Percentiles rank a stretch among this genome's conserved stretches.
Evolutionary conservation across 2,329 filamentous ascomycete species (phyloP).

Genomic region (Septoria linicola): DNA sequence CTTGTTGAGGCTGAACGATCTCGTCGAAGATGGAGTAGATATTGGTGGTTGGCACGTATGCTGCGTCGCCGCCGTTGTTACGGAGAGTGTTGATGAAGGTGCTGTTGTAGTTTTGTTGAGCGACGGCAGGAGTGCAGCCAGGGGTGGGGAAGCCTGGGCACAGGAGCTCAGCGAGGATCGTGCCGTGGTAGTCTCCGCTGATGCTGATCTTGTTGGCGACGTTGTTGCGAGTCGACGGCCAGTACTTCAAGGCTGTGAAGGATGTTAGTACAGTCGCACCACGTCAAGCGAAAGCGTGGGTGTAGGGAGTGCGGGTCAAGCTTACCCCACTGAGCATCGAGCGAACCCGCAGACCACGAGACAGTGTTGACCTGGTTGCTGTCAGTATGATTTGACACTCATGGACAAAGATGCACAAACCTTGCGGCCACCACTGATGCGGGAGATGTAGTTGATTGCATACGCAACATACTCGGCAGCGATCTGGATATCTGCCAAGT

Average conservation of each 20-base stretch:
- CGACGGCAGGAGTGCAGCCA: slow-evolving; percentile 42
- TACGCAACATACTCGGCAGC: slow-evolving; percentile 58
- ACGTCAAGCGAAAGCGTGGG: too few species aligned
- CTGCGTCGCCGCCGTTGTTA: slow-evolving; percentile 48
- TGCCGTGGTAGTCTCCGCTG: slow-evolving; percentile 55
- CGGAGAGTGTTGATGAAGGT: slow-evolving; percentile 48
- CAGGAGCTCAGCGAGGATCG: slow-evolving; percentile 40
- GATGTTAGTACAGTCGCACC: too few species aligned
- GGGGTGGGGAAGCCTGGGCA: slow-evolving; percentile 31
- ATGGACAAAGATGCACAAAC: slow-evolving; percentile 11
- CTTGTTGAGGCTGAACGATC: slow-evolving; percentile 52
- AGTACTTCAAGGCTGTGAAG: slow-evolving; percentile 50
- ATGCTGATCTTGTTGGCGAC: slow-evolving; percentile 53
- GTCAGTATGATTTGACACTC: background rate
- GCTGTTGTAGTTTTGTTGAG: slow-evolving; percentile 50
- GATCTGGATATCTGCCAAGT: slow-evolving; percentile 50
- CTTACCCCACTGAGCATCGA: slow-evolving; percentile 54
- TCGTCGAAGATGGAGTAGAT: slow-evolving; percentile 54
- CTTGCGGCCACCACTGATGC: slow-evolving; percentile 40
- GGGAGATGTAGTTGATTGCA: slow-evolving; percentile 56
- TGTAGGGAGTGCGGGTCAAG: too few species aligned
- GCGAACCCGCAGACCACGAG: slow-evolving; percentile 55
- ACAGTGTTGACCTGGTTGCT: slow-evolving; percentile 44
- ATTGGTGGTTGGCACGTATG: slow-evolving; percentile 56
- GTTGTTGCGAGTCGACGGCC: slow-evolving; percentile 49